Evolutionary conservation across 2,329 filamentous ascomycete species (phyloP).

Genomic region (Penicillium crustosum): DNA sequence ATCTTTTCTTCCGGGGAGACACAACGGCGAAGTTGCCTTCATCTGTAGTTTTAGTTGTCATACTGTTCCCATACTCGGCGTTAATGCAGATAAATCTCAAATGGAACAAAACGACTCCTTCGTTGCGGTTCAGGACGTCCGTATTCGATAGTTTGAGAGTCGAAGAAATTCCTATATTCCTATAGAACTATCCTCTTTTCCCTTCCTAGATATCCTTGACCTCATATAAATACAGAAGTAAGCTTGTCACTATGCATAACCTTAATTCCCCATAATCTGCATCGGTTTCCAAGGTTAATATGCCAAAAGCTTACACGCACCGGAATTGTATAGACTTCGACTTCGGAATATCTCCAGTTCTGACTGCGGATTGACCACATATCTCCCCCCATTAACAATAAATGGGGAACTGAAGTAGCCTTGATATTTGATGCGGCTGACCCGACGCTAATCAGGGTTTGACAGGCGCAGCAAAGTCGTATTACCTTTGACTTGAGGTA

Average conservation of each 20-base stretch:
- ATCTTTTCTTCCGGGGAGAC: conserved; percentile 51
- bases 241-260: background rate
- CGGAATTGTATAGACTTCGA: background rate
- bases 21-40: conserved; percentile 46
- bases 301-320: background rate
- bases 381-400: background rate
- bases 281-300: background rate
- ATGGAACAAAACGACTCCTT: background rate
- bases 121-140: background rate
- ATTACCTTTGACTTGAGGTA: background rate
- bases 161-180: background rate
- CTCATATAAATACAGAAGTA: background rate
- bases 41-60: conserved; percentile 33
- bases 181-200: background rate
- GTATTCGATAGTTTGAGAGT: background rate
- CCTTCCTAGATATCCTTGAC: background rate
- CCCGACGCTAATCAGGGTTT: background rate
- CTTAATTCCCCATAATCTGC: background rate
- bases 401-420: background rate
- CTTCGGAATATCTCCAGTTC: background rate
- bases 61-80: conserved; percentile 1
- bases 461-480: conserved; percentile 1
- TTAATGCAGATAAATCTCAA: background rate
- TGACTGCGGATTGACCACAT: background rate
- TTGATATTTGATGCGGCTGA: background rate